Base-by-base conservation (phyloP, 169 alveolate species). In the Cryptosporidium parvum region DNA sequence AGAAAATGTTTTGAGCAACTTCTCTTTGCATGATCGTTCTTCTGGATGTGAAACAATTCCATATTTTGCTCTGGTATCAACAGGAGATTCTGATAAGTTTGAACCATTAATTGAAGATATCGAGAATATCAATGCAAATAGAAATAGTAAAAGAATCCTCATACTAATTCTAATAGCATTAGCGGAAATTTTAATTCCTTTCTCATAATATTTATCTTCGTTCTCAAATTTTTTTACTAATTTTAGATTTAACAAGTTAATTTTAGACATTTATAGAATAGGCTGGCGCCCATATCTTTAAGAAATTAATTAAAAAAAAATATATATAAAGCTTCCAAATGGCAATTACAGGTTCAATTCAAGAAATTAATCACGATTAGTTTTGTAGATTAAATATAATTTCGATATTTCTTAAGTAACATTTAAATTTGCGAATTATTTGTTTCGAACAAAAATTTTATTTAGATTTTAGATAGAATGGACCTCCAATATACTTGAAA, bases 131-230 rank as follows among this genome's bases (percentile, higher is more conserved):
- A 65, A 33, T 65, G 51, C 72, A 65, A 65, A 6, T 35, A 65
- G 72, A 65, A 65, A n/a, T 26, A 65, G 72, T 65, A 65, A 65
- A 65, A 65, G 72, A 21, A 65, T 65, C 33, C 72, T 65, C 72
- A 65, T 65, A 65, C 72, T 29, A 65, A 33, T 37, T 37, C 51
- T 21, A 65, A 9, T 2, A 26, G 51, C 72, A 65, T 65, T 10
- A 26, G 23, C 29, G 72, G 26, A 65, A n/a, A 16, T 14, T 3
- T 10, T 8, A 65, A 37, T 37, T 21, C 18, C 10, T 6, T 35
- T 65, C 72, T 65, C 72, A 65, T 65, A 33, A 65, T 37, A 65
- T 21, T 35, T 65, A 7, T 29, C 8, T 65, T 23, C 14, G 53
- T 29, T n/a, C 26, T 59, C 23, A 18, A 7, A 26, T 65, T 1